Evolutionary conservation across 208 protist genomes (phyloP).

Genomic region (Blastocrithidia nonstop): DNA sequence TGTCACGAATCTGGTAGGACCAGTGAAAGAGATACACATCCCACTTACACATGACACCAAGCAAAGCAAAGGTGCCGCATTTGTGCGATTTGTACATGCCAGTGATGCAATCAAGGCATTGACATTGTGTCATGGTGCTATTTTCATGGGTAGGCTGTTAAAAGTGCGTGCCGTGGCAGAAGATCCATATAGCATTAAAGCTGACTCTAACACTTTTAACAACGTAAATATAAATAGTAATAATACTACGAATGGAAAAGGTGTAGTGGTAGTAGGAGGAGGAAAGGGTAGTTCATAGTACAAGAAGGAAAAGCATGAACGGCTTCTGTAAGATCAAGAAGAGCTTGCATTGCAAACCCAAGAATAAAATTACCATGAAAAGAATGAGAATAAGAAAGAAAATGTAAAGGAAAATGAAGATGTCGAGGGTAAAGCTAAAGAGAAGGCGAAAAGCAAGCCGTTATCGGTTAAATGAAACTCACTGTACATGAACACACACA

Average conservation of each 20-base stretch:
- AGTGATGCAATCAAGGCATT: conserved; percentile 80
- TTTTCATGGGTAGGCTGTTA: conserved; percentile 84
- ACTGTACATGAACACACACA: conserved; percentile 69
- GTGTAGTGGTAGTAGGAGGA: too few relatives aligned
- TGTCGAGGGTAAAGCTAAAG: too few relatives aligned
- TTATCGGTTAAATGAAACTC: conserved; percentile 41
- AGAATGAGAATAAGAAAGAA: too few relatives aligned
- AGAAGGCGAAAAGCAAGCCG: not conserved
- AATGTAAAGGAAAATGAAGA: too few relatives aligned
- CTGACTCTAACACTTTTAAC: not conserved
- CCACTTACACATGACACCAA: conserved; percentile 86
- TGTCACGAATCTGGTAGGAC: conserved; percentile 71
- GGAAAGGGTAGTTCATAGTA: too few relatives aligned
- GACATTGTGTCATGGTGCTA: conserved; percentile 47
- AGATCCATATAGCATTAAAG: conserved; percentile 68
- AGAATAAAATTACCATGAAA: too few relatives aligned
- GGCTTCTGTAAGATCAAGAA: too few relatives aligned
- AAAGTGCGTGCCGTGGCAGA: conserved; percentile 44
- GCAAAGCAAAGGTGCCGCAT: conserved; percentile 87
- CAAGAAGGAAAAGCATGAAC: too few relatives aligned
- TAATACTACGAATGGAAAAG: not conserved
- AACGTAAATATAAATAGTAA: not conserved
- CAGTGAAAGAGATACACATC: conserved; percentile 87
- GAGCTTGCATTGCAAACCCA: too few relatives aligned
- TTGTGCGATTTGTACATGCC: conserved; percentile 71